Conservation (phyloP, 306 rosid species). For the Oemleria cerasiformis region DNA sequence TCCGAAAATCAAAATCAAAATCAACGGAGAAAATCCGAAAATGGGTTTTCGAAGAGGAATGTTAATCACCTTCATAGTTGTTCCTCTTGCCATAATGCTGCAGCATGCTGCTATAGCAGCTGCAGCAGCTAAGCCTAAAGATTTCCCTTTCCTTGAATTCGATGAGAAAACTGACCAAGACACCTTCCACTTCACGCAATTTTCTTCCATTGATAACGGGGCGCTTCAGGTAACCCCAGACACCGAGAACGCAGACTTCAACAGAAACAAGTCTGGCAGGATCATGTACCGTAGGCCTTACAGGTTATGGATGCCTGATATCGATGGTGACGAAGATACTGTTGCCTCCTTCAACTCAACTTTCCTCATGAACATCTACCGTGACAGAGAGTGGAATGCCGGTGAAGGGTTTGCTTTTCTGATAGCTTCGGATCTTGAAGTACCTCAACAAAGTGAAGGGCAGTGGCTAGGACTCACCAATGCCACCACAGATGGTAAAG, state of each 20-base stretch:
- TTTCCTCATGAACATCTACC: slow-evolving; percentile 34
- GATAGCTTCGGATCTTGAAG: slow-evolving; percentile 30
- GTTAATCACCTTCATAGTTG: not conserved
- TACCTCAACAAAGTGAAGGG: slow-evolving; percentile 35
- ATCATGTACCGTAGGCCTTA: slow-evolving; percentile 33
- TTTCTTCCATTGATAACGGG: slow-evolving; percentile 2
- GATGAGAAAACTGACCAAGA: not conserved
- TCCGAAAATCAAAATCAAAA: not conserved
- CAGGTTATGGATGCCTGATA: slow-evolving; percentile 36
- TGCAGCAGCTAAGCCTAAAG: not conserved
- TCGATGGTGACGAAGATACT: slow-evolving; percentile 7
- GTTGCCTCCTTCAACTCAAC: slow-evolving; percentile 51
- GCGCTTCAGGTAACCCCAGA: slow-evolving; percentile 54
- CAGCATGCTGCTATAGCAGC: not conserved
- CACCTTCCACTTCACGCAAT: not conserved
- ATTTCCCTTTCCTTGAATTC: slow-evolving; percentile 16
- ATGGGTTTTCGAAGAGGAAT: not conserved
- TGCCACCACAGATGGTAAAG: slow-evolving; percentile 24
- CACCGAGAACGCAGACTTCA: not conserved
- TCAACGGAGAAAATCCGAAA: not conserved
- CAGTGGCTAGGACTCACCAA: slow-evolving; percentile 55
- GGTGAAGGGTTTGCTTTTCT: slow-evolving; percentile 50
- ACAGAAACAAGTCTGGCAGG: slow-evolving; percentile 31
- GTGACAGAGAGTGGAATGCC: slow-evolving; percentile 6
- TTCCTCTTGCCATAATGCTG: not conserved